Base-by-base conservation (phyloP, 306 rosid genomes). In the Benincasa hispida region DNA sequence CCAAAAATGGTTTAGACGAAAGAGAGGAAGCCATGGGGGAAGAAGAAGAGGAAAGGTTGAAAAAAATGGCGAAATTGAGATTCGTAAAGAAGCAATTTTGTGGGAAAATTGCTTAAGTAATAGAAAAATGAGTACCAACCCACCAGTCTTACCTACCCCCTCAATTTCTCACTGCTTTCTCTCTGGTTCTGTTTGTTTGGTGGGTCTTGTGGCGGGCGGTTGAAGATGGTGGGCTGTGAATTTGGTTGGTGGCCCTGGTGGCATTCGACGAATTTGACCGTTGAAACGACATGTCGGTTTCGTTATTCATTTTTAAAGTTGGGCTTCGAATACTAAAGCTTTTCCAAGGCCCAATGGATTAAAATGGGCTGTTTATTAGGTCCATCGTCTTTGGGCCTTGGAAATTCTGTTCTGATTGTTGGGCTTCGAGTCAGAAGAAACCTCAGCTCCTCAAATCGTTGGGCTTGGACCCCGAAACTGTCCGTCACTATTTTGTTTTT, bases 11-110 rank as follows among this genome's bases (percentile, higher is more conserved):
- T 57, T 92, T 90, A 76, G 93, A 77, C 15, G 87, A 79, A 41
- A 94, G 72, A 79, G 93, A 90, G 5, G 88, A 85, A 35, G 99
- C 92, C 97, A 92, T 90, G 73, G 21, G 22, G 1, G 22, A 75
- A 41, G 63, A 34, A 47, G 45, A 0, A 25, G 27, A 61, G n/a
- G 25, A 53, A 45, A 42, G 12, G 25, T 1, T 32, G 30, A 10
- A 11, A 18, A 15, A n/a, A 48, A 19, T 4, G 18, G n/a, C 13
- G 57, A 4, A 24, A 60, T 42, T 24, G 54, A 42, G 74, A 68
- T 12, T 41, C 1, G 55, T 13, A 68, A 42, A 6, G 22, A 15
- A 69, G 10, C 74, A 67, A 72, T 72, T 72, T 28, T 27, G 41
- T 22, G 75, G 58, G 39, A 24, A 45, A 70, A 14, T 13, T 13